These are phyloP conservation scores for Geranium brycei DNA, from an alignment of 345 rosid genomes.

Conservation along the genomic window DNA sequence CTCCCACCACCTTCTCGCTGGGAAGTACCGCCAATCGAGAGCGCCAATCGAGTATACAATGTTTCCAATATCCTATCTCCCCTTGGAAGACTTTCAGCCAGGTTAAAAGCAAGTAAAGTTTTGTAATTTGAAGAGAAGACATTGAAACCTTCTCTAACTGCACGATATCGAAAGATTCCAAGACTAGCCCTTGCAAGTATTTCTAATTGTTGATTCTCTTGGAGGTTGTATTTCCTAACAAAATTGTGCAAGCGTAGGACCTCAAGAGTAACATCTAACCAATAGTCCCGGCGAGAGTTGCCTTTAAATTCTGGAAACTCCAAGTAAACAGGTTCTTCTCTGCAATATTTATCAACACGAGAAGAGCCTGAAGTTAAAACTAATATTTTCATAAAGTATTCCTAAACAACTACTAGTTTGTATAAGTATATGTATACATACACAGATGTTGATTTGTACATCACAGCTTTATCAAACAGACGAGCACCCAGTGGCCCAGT, in stretches of 20 bases:
- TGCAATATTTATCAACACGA: slow-evolving; percentile 16
- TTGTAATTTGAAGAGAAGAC: slow-evolving; percentile 69
- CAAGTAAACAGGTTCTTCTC: slow-evolving; percentile 66
- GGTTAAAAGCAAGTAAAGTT: slow-evolving; percentile 64
- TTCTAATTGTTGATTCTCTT: slow-evolving; percentile 52
- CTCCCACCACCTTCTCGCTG: slow-evolving; percentile 21
- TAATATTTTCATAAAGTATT: neutral
- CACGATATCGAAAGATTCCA: slow-evolving; percentile 63
- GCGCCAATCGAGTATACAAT: slow-evolving; percentile 46
- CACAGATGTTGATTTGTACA: slow-evolving; percentile 70
- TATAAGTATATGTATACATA: slow-evolving; percentile 25
- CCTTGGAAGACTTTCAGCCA: slow-evolving; percentile 86
- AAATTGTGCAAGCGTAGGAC: slow-evolving; percentile 61
- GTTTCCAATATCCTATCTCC: slow-evolving; percentile 75
- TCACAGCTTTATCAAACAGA: slow-evolving; percentile 87
- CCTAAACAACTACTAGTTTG: neutral
- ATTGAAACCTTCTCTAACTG: slow-evolving; percentile 66
- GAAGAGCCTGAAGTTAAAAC: neutral
- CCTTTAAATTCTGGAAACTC: slow-evolving; percentile 94
- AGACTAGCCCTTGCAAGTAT: slow-evolving; percentile 63
- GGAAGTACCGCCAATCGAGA: slow-evolving; percentile 24
- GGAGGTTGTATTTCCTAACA: slow-evolving; percentile 48
- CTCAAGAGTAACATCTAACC: slow-evolving; percentile 80
- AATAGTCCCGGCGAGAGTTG: slow-evolving; percentile 79
- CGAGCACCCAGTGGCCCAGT: slow-evolving; percentile 97